phyloP scores from a whole-genome alignment of 495 filamentous ascomycete genomes.

The Penicillium silybi region DNA sequence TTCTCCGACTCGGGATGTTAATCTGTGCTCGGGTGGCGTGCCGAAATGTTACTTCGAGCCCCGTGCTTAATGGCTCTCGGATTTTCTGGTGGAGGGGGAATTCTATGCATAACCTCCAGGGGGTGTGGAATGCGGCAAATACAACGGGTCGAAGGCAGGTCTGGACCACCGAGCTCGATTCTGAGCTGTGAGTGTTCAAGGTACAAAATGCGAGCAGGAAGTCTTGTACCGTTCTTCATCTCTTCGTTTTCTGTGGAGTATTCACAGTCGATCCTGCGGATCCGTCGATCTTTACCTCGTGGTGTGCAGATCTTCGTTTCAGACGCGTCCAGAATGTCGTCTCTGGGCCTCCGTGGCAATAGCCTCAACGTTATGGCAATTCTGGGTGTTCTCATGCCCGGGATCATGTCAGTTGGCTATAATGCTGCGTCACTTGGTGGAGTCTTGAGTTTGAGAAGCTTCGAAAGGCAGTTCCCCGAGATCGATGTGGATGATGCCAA shows the following conservation, averaged over 20 bases:
- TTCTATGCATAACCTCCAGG: conserved; percentile 3
- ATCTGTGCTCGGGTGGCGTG: not conserved
- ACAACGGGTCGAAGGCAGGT: not conserved
- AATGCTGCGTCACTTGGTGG: conserved; percentile 23
- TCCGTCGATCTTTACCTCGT: conserved; percentile 8
- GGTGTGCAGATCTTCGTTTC: conserved; percentile 4
- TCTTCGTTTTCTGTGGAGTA: conserved; percentile 2
- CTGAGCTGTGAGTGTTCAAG: not conserved
- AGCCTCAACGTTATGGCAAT: conserved; percentile 23
- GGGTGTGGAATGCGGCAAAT: conserved; percentile 9
- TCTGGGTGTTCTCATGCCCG: conserved; percentile 25
- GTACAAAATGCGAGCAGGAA: not conserved
- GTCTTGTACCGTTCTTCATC: not conserved
- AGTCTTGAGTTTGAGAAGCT: conserved; percentile 15
- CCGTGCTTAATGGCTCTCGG: not conserved
- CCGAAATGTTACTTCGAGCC: not conserved
- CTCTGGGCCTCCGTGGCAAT: conserved; percentile 25
- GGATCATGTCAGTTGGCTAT: conserved; percentile 21
- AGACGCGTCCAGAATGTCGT: conserved; percentile 13
- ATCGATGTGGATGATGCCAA: conserved; percentile 15
- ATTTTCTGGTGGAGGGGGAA: not conserved
- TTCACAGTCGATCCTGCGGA: conserved; percentile 17
- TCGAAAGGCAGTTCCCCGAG: conserved; percentile 18
- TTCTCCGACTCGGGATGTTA: not conserved
- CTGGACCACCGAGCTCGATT: not conserved